phyloP scores from a whole-genome alignment of 208 protist genomes.

The Trypanosomatidae sp. region DNA sequence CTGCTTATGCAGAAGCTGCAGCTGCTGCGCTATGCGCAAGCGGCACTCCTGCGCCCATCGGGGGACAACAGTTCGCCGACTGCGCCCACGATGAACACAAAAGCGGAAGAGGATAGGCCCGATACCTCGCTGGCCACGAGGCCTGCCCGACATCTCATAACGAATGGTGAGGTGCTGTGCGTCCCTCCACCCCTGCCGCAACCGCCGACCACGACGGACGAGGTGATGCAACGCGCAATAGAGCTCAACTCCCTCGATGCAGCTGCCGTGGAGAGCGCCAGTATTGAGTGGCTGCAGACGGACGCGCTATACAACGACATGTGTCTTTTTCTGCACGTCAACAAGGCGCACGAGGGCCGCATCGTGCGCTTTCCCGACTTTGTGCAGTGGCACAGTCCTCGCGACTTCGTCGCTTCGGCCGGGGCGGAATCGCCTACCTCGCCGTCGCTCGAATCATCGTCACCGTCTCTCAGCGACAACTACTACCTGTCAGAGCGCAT shows the following conservation, averaged over 20 bases:
- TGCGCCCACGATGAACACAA: background rate
- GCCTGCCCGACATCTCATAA: constrained; percentile 38
- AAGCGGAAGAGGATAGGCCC: background rate
- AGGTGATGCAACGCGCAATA: constrained; percentile 50
- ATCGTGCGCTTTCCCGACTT: constrained; percentile 88
- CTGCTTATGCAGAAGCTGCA: constrained; percentile 85
- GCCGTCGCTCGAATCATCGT: background rate
- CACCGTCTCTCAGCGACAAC: constrained; percentile 27
- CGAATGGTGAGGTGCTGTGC: constrained; percentile 59
- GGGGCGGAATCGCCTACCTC: background rate
- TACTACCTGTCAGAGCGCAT: constrained; percentile 77
- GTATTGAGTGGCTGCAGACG: constrained; percentile 42
- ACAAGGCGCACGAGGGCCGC: constrained; percentile 60
- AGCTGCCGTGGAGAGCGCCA: constrained; percentile 30
- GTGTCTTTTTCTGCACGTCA: constrained; percentile 84
- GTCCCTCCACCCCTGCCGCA: constrained; percentile 57
- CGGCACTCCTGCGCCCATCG: constrained; percentile 27
- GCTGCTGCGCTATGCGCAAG: constrained; percentile 61
- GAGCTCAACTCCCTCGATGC: constrained; percentile 45
- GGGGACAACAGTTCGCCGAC: background rate
- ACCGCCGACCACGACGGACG: constrained; percentile 58
- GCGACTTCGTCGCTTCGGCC: constrained; percentile 54
- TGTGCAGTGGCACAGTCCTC: constrained; percentile 86
- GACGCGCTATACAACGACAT: constrained; percentile 86
- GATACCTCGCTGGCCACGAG: background rate